Base-by-base conservation (phyloP, 2,329 filamentous ascomycete species). In the Mycocentrospora acerina region DNA sequence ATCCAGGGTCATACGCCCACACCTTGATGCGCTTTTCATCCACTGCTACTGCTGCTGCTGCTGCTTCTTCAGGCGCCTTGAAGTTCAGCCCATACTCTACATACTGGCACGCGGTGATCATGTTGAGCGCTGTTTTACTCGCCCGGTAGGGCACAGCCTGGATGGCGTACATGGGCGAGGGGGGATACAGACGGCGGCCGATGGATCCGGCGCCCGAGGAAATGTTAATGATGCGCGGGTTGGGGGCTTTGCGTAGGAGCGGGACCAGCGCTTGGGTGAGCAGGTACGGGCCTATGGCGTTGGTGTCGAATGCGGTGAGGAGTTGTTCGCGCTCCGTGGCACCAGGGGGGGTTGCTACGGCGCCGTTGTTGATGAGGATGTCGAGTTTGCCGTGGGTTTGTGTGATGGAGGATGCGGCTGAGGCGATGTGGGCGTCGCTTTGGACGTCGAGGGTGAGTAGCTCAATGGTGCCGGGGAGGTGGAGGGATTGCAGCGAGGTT, bases 391-490 rank as follows among this genome's bases (percentile, higher is more conserved):
- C 68, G 49, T 68, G 53, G 10, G 49, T 37, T 4, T 33, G 14
- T 7, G 46, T 17, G n/a, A 64, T 62, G 1, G 44, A 37, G 4
- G 53, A 39, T 7, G 62, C 68, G 6, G 70, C 71, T 3, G 53
- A 42, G 5, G 46, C 42, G 48, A 77, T 71, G 25, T 70, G 70
- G 4, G 62, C 59, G 38, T 75, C 71, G 22, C 60, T 62, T 19
- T 59, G 65, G 7, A 75, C 52, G 48, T 77, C 72, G 12, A 77
- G 66, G 18, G 64, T 55, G 4, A 74, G 46, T 1, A 68, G 44
- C 25, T 71, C 65, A 24, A 70, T 56, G 7, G 56, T 58, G 4
- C 58, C 58, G 4, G 58, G 40, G 1, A 55, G 49, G 6, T 51
- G 54, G 29, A 44, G 64, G 32, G 49, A 55, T 48, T 40, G 58